Percentiles rank a stretch among this genome's conserved stretches.
Conservation (phyloP, 176 grass and related monocot species). For the Hordeum vulgare region DNA sequence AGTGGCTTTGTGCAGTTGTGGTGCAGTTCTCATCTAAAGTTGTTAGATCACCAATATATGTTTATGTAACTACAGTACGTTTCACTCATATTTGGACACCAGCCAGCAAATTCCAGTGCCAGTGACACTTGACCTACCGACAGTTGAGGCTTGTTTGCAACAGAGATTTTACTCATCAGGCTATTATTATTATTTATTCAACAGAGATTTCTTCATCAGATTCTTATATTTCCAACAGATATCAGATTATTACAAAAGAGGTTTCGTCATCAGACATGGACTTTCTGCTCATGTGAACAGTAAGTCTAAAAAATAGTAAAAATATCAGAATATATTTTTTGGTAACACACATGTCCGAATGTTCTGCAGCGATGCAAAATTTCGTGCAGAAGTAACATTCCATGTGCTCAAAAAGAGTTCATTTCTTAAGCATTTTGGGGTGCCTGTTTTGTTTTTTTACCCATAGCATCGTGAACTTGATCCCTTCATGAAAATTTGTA, state of each 20-base stretch:
- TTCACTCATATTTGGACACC: slow-evolving; percentile 1
- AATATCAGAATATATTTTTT: too few species aligned
- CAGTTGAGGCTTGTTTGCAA: slow-evolving; percentile 1
- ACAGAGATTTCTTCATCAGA: neutral
- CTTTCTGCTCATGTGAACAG: too few species aligned
- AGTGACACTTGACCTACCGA: neutral
- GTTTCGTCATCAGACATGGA: neutral
- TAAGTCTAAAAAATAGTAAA: too few species aligned
- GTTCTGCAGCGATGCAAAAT: too few species aligned
- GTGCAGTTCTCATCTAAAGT: slow-evolving; percentile 6
- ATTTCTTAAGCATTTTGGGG: too few species aligned
- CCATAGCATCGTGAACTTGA: too few species aligned
- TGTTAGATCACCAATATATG: slow-evolving; percentile 1
- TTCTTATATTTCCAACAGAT: neutral
- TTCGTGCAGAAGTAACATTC: too few species aligned
- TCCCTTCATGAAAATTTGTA: too few species aligned
- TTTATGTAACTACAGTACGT: slow-evolving; percentile 2
- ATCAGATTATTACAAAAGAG: neutral
- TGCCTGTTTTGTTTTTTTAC: too few species aligned
- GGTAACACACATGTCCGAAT: too few species aligned
- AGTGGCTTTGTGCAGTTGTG: neutral
- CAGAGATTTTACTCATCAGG: neutral
- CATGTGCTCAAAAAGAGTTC: too few species aligned
- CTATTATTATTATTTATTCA: neutral
- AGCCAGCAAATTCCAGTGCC: neutral